These are phyloP conservation scores for Penicillium manginii DNA, from an alignment of 495 filamentous ascomycete genomes.

Conservation along the genomic window DNA sequence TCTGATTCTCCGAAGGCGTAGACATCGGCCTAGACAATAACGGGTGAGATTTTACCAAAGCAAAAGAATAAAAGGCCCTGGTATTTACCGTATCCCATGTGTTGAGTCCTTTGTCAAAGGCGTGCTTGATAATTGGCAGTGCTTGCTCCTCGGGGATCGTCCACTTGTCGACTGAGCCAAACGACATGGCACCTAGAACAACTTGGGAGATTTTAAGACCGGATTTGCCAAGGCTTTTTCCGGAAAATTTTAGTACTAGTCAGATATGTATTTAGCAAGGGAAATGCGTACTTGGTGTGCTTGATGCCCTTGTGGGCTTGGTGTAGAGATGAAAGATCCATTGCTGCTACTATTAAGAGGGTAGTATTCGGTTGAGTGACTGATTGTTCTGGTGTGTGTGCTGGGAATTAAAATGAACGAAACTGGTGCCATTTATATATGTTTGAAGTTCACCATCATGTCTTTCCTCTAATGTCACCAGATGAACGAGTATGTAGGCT, in stretches of 20 bases:
- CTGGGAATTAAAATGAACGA: too few relatives aligned
- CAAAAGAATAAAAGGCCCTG: background rate
- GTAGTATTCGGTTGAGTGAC: too few relatives aligned
- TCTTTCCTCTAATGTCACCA: too few relatives aligned
- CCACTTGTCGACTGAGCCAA: slow-evolving; percentile 40
- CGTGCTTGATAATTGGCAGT: slow-evolving; percentile 36
- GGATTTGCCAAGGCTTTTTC: slow-evolving; percentile 41
- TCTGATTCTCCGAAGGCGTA: slow-evolving; percentile 75
- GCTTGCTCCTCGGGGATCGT: slow-evolving; percentile 43
- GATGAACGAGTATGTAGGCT: too few relatives aligned
- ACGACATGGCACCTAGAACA: slow-evolving; percentile 49
- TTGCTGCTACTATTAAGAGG: too few relatives aligned
- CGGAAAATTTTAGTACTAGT: background rate
- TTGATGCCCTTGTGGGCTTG: background rate
- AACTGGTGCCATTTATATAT: too few relatives aligned
- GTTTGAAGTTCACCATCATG: too few relatives aligned
- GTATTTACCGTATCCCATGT: slow-evolving; percentile 52
- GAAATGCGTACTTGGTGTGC: background rate
- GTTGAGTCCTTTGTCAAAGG: slow-evolving; percentile 38
- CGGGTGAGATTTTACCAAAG: background rate
- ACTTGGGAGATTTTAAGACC: slow-evolving; percentile 51
- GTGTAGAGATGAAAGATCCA: too few relatives aligned
- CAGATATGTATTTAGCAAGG: background rate
- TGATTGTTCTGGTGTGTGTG: too few relatives aligned
- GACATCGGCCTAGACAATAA: slow-evolving; percentile 35